phyloP scores from a whole-genome alignment of 768 basidiomycete species.

The Leccinum obscurum region DNA sequence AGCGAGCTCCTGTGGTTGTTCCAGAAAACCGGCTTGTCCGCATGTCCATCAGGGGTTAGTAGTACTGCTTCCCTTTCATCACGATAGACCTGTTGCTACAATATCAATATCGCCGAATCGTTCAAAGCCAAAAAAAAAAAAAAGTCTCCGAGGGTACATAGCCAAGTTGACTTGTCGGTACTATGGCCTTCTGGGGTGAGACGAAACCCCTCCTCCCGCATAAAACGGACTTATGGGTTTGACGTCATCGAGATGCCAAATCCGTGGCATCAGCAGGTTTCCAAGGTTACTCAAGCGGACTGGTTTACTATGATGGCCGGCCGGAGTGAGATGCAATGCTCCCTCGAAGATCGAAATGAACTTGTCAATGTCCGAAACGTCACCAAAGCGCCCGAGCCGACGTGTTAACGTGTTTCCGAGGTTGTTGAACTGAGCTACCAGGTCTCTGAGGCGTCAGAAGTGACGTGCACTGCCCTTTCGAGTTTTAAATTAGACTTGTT shows the following conservation, averaged over 20 bases:
- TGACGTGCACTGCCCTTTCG: not conserved
- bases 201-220: not conserved
- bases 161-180: not conserved
- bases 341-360: not conserved
- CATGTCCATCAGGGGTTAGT: not conserved
- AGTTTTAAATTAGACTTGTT: not conserved
- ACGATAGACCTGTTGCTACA: not conserved
- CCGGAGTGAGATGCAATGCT: not conserved
- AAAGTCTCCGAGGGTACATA: not conserved
- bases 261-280: not conserved
- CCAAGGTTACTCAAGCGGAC: not conserved
- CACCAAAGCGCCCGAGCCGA: not conserved
- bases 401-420: not conserved
- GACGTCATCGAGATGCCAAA: not conserved
- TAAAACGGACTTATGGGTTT: not conserved
- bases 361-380: not conserved
- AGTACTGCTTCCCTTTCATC: not conserved
- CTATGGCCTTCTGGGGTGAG: not conserved
- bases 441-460: not conserved
- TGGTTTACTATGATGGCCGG: not conserved
- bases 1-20: not conserved
- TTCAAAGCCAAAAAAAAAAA: not conserved
- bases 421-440: not conserved
- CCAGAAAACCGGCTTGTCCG: not conserved
- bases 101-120: not conserved